A percentile compares a stretch with the other conserved stretches of the same genome.
Evolutionary conservation across 1,284 basidiomycete species (phyloP).

Genomic region (Lentinula novae-zelandiae): DNA sequence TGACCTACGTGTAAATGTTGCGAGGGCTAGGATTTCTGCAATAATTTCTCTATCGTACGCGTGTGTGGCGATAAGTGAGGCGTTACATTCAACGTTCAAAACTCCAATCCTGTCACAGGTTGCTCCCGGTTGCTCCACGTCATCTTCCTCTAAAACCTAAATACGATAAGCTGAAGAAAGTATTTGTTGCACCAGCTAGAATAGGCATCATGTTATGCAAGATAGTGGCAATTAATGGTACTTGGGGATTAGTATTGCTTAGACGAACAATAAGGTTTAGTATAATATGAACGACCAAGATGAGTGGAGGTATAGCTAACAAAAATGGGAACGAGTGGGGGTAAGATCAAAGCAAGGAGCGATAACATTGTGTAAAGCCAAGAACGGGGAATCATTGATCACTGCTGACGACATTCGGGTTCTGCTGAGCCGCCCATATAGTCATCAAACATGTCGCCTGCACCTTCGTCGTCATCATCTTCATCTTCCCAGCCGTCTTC

Average conservation of each 20-base stretch:
- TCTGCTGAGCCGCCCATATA: constrained; percentile 24
- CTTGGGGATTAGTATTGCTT: neutral
- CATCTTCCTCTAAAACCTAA: too few relatives aligned
- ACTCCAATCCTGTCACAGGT: too few relatives aligned
- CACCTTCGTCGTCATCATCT: constrained; percentile 47
- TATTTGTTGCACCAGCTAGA: too few relatives aligned
- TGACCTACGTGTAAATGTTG: neutral
- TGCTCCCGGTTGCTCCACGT: too few relatives aligned
- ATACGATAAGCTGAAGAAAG: too few relatives aligned
- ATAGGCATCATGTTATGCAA: neutral
- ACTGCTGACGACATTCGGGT: constrained; percentile 16
- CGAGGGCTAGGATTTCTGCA: too few relatives aligned
- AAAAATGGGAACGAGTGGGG: neutral
- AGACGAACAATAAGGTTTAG: neutral
- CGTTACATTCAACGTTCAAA: too few relatives aligned
- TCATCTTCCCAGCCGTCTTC: constrained; percentile 68
- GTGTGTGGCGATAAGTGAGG: too few relatives aligned
- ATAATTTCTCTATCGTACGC: too few relatives aligned
- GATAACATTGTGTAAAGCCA: neutral
- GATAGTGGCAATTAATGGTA: neutral
- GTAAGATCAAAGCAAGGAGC: neutral
- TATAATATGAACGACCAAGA: neutral
- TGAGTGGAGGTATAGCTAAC: too few relatives aligned
- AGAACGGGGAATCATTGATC: neutral
- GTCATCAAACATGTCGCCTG: constrained; percentile 29